Evolutionary conservation across 345 rosid species (phyloP).

Genomic region (Clausena lansium): DNA sequence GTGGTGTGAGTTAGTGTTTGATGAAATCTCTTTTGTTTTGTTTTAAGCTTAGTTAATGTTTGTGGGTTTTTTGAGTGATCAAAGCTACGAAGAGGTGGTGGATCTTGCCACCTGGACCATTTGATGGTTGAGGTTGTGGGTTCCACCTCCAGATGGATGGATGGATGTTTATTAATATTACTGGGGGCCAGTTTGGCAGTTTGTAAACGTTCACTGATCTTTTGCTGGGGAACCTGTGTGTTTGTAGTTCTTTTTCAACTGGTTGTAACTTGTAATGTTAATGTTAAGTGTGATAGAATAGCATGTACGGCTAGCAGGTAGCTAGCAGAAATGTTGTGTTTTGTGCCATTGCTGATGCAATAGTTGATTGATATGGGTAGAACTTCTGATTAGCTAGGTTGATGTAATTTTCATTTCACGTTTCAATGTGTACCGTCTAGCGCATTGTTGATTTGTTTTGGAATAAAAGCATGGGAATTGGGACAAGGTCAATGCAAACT

Average conservation of each 20-base stretch:
- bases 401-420: neutral
- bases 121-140: conserved; percentile 24
- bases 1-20: neutral
- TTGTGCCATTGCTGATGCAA: neutral
- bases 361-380: neutral
- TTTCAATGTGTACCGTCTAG: too few relatives aligned
- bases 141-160: conserved; percentile 30
- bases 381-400: neutral
- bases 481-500: neutral
- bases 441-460: too few relatives aligned
- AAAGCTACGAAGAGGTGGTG: conserved; percentile 2
- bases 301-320: neutral
- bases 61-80: too few relatives aligned
- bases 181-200: neutral
- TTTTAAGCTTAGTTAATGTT: neutral
- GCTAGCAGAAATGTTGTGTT: too few relatives aligned
- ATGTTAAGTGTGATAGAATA: neutral
- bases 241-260: neutral
- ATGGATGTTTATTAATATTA: neutral
- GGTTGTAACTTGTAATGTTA: neutral
- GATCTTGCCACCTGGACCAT: conserved; percentile 38
- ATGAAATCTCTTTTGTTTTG: neutral
- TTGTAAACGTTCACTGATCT: neutral
- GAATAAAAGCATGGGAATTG: neutral
- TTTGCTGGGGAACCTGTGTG: neutral